Percentiles rank a stretch among this genome's conserved stretches.
Evolutionary conservation across 495 filamentous ascomycete genomes (phyloP).

Genomic region (Hypoxylon crocopeplum): DNA sequence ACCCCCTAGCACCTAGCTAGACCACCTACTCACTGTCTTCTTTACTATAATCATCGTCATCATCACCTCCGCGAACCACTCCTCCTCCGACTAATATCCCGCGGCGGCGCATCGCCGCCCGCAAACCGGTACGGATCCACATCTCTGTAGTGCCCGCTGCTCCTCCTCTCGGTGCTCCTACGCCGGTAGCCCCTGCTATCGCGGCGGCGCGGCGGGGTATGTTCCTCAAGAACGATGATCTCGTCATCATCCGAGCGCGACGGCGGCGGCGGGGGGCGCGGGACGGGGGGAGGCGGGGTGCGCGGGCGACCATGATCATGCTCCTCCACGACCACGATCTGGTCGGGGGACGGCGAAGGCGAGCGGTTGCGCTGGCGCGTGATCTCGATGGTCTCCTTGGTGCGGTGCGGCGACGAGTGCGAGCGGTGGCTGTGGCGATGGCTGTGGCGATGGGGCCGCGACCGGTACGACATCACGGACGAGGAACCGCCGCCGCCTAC

Average conservation of each 20-base stretch:
- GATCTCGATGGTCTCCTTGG: constrained; percentile 48
- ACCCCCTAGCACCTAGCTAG: too few relatives aligned
- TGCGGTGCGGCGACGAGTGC: constrained; percentile 8
- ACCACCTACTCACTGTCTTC: background rate
- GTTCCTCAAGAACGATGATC: constrained; percentile 57
- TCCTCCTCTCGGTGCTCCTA: constrained; percentile 44
- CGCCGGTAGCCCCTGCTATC: constrained; percentile 41
- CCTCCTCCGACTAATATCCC: constrained; percentile 44
- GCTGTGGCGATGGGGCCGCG: constrained; percentile 31
- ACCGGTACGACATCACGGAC: constrained; percentile 42
- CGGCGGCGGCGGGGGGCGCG: constrained; percentile 16
- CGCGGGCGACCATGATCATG: constrained; percentile 27
- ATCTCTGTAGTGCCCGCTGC: constrained; percentile 40
- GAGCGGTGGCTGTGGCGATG: constrained; percentile 33
- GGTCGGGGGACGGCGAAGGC: constrained; percentile 35
- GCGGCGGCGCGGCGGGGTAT: constrained; percentile 40
- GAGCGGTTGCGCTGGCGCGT: constrained; percentile 34
- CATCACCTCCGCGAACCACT: constrained; percentile 31
- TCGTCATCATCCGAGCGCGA: constrained; percentile 42
- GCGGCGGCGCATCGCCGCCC: constrained; percentile 38
- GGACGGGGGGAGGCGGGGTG: constrained; percentile 28
- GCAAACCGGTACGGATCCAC: constrained; percentile 42
- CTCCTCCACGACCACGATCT: constrained; percentile 50
- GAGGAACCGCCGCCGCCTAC: constrained; percentile 27
- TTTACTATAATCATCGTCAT: background rate